Base-by-base conservation (phyloP, 306 rosid species). In the Coriaria nepalensis region DNA sequence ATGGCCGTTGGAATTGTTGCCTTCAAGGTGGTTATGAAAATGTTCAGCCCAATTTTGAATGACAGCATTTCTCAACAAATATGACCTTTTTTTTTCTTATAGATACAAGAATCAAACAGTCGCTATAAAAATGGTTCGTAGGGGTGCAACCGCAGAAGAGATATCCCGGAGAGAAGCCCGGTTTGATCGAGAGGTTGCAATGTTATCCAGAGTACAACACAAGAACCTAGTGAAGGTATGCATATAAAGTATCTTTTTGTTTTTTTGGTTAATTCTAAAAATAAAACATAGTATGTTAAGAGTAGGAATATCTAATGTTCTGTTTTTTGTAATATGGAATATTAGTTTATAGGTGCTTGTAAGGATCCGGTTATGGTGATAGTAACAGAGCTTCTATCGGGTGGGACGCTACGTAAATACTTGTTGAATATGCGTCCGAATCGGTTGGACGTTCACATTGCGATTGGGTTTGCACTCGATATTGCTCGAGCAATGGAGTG, bases 291-390 rank as follows among this genome's bases (percentile, higher is more conserved):
- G 33, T 33, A 43, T 49, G 8, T 55, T 5, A 8, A 0, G 0
- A 38, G 34, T 11, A 2, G 7, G 5, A 9, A 13, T 54, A 34
- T 10, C 43, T 34, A 5, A 12, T 5, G 6, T 6, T 33, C 33
- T 53, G 38, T 36, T 8, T 41, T 40, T 11, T 39, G 11, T 54
- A 5, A 13, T 54, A 11, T 55, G 41, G 6, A 33, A 4, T 6
- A 43, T 57, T 75, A 87, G 94, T 87, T 87, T 64, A 80, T 83
- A 70, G 96, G 96, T 13, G 96, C 96, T 65, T 87, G 96, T 72
- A 87, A 87, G 56, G 88, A 83, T 64, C 94, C 96, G 50, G 67
- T 87, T 54, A 87, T 83, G 96, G 96, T 87, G 40, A 83, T 87
- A 67, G 96, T 87, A 44, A 87, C 94, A 12, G 96, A 87, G 70